These are phyloP conservation scores for Xerocomellus intermedius DNA, from an alignment of 768 basidiomycete species.

Conservation along the genomic window DNA sequence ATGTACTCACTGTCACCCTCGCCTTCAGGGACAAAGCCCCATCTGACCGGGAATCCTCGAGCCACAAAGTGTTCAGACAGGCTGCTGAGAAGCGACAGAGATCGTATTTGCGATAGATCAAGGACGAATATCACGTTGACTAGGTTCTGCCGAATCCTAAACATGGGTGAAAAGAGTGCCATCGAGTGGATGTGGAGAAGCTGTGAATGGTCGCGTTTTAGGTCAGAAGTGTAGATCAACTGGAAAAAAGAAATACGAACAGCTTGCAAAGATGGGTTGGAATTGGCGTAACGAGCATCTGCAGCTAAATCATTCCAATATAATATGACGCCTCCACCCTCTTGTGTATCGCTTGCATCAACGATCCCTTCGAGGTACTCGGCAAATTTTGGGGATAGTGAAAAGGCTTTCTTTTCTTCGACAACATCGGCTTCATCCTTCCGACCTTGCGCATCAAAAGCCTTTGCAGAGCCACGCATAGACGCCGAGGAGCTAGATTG, in stretches of 20 bases:
- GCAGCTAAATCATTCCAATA: conserved; percentile 94
- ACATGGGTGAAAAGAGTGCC: conserved; percentile 74
- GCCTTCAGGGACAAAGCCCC: conserved; percentile 78
- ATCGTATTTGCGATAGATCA: conserved; percentile 67
- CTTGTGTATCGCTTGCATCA: conserved; percentile 84
- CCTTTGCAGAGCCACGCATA: conserved; percentile 11
- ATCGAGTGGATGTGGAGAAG: conserved; percentile 23
- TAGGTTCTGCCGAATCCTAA: conserved; percentile 75
- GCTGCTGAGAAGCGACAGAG: conserved; percentile 60
- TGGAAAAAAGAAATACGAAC: conserved; percentile 36
- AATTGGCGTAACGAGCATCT: conserved; percentile 62
- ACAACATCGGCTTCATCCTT: conserved; percentile 44
- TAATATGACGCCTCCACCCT: conserved; percentile 69
- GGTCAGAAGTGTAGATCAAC: not conserved
- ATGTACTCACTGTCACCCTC: conserved; percentile 38
- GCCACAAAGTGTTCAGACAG: conserved; percentile 69
- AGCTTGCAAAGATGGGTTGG: conserved; percentile 47
- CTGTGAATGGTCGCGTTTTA: conserved; percentile 15
- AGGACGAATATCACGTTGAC: conserved; percentile 81
- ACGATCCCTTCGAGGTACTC: conserved; percentile 64
- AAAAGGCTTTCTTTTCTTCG: conserved; percentile 72
- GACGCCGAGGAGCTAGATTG: conserved; percentile 27
- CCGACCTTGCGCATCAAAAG: conserved; percentile 1
- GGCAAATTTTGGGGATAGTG: conserved; percentile 47
- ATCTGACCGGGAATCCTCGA: conserved; percentile 72